Percentiles rank a stretch among this genome's conserved stretches.
These are phyloP conservation scores for Coccinonectria pachysandricola DNA, from an alignment of 2,329 filamentous ascomycete species.

Conservation along the genomic window DNA sequence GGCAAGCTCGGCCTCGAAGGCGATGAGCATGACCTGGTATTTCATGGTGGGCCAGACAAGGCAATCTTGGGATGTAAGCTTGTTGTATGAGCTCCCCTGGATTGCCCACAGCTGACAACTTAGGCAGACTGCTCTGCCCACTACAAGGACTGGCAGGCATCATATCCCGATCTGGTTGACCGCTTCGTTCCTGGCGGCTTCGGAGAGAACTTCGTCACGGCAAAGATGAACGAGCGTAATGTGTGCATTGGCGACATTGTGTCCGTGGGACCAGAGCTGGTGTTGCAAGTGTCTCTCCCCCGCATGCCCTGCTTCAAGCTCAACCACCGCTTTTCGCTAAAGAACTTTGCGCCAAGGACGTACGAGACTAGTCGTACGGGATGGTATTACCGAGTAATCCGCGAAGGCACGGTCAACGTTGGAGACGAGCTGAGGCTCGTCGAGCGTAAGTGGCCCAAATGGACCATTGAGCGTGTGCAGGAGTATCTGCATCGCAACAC, in stretches of 20 bases:
- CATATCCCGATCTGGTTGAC: conserved; percentile 39
- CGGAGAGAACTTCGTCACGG: conserved; percentile 53
- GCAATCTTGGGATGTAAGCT: conserved; percentile 47
- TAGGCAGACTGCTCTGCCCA: conserved; percentile 46
- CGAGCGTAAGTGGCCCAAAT: conserved; percentile 43
- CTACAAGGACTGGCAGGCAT: conserved; percentile 43
- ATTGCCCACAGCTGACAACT: no score
- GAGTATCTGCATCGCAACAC: conserved; percentile 49
- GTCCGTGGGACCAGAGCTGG: conserved; percentile 36
- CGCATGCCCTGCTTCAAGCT: conserved; percentile 59
- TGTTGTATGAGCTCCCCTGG: background rate
- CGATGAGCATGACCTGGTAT: conserved; percentile 52
- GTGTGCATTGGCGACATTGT: conserved; percentile 55
- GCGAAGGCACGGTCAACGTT: conserved; percentile 40
- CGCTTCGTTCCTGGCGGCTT: conserved; percentile 49
- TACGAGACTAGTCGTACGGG: conserved; percentile 49
- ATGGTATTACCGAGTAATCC: conserved; percentile 55
- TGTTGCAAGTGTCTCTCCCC: conserved; percentile 50
- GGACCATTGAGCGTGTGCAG: conserved; percentile 54
- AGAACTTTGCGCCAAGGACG: conserved; percentile 49
- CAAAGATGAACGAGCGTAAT: conserved; percentile 50
- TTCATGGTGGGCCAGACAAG: conserved; percentile 54
- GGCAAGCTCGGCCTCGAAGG: conserved; percentile 39
- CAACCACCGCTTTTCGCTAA: conserved; percentile 55
- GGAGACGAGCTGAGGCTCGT: conserved; percentile 49